Conservation (phyloP, 2,329 filamentous ascomycete genomes). For the Trichophyton verrucosum region DNA sequence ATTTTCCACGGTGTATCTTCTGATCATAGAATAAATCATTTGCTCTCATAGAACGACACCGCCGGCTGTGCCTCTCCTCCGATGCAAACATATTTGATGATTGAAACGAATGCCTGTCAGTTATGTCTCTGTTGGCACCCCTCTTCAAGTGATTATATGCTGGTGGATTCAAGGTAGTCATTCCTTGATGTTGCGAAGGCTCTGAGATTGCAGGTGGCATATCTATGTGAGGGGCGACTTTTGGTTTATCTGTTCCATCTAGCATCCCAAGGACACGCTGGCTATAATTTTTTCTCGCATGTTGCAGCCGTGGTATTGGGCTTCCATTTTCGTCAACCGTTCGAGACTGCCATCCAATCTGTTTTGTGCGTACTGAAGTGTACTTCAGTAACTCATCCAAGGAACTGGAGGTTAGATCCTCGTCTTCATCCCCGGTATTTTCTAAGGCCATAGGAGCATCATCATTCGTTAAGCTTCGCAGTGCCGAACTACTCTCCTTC, state of each 20-base stretch:
- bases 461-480: not conserved
- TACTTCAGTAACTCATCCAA: not conserved
- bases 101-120: not conserved
- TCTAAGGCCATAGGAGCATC: not conserved
- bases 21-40: not conserved
- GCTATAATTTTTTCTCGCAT: not conserved
- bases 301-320: conserved; percentile 16
- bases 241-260: not conserved
- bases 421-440: not conserved
- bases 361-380: not conserved
- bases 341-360: conserved; percentile 3
- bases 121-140: not conserved
- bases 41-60: not conserved
- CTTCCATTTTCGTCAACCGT: conserved; percentile 30
- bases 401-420: not conserved
- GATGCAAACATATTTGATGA: no score
- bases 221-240: no score
- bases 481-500: not conserved
- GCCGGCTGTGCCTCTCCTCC: no score
- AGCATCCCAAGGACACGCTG: not conserved
- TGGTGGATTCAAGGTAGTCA: not conserved
- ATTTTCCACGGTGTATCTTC: no score
- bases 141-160: not conserved
- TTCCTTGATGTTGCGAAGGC: no score
- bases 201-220: no score